These are phyloP conservation scores for Acmispon strigosus DNA, from an alignment of 306 rosid species.

Conservation along the genomic window DNA sequence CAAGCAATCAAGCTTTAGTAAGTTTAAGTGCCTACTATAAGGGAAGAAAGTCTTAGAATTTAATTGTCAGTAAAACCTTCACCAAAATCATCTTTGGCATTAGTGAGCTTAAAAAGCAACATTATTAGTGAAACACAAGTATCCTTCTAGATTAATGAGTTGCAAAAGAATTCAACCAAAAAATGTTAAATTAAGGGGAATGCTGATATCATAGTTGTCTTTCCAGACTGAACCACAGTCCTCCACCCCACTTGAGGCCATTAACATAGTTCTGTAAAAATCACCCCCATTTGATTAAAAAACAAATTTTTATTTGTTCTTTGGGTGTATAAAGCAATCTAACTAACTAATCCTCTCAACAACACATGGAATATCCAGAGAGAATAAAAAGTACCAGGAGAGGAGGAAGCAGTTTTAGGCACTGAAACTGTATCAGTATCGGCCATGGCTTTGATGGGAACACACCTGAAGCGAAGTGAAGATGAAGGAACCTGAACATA, in stretches of 20 bases:
- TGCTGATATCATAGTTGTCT: constrained; percentile 19
- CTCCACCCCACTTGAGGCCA: not conserved
- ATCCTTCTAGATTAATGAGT: no score
- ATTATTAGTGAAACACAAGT: no score
- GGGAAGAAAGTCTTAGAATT: not conserved
- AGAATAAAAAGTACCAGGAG: constrained; percentile 35
- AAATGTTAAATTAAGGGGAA: constrained; percentile 57
- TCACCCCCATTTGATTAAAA: not conserved
- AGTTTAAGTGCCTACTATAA: not conserved
- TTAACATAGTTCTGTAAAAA: not conserved
- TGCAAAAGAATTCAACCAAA: constrained; percentile 1
- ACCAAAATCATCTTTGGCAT: not conserved
- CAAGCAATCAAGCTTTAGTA: not conserved
- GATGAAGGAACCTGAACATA: constrained; percentile 20
- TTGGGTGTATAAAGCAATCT: not conserved
- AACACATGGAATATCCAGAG: not conserved
- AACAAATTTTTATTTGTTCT: not conserved
- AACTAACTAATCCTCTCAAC: not conserved
- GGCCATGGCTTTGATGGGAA: constrained; percentile 61
- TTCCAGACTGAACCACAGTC: constrained; percentile 1
- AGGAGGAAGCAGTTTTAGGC: constrained; percentile 21
- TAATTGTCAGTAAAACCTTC: not conserved
- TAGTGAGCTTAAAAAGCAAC: no score
- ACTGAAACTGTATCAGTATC: constrained; percentile 25
- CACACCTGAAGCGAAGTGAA: constrained; percentile 22